Conservation (phyloP, 495 filamentous ascomycete genomes). For the Durotheca rogersii region DNA sequence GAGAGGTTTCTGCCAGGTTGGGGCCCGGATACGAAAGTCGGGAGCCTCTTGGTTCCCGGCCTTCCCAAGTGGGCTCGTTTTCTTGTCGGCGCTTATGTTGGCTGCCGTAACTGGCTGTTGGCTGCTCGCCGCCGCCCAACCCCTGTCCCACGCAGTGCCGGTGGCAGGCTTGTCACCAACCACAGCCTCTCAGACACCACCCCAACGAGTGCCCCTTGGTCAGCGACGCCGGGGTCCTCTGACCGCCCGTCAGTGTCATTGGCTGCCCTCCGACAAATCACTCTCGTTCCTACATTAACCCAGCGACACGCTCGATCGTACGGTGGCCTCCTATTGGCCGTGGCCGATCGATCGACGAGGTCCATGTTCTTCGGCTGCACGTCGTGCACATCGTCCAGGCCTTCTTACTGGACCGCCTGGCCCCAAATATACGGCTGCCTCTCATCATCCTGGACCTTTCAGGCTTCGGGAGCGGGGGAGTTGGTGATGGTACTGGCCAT, state of each 20-base stretch:
- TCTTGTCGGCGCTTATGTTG: slow-evolving; percentile 21
- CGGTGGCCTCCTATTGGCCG: slow-evolving; percentile 28
- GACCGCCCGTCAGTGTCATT: slow-evolving; percentile 22
- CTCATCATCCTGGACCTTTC: slow-evolving; percentile 19
- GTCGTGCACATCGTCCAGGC: slow-evolving; percentile 34
- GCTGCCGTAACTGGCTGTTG: slow-evolving; percentile 16
- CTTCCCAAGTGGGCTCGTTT: slow-evolving; percentile 16
- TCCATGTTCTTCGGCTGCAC: slow-evolving; percentile 23
- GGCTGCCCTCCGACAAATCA: slow-evolving; percentile 26
- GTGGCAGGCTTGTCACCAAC: slow-evolving; percentile 16
- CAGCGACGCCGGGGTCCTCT: slow-evolving; percentile 8
- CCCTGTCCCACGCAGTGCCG: slow-evolving; percentile 26
- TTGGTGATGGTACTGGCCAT: slow-evolving; percentile 24
- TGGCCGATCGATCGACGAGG: slow-evolving; percentile 21
- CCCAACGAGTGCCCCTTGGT: slow-evolving; percentile 7
- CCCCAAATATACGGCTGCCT: slow-evolving; percentile 32
- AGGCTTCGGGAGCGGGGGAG: slow-evolving; percentile 26
- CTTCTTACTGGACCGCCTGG: slow-evolving; percentile 31
- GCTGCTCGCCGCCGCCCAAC: slow-evolving; percentile 7
- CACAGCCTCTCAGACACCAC: slow-evolving; percentile 9
- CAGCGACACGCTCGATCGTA: slow-evolving; percentile 29
- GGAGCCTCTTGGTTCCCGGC: slow-evolving; percentile 1
- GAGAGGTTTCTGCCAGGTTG: background rate
- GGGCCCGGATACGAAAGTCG: background rate
- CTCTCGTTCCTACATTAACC: slow-evolving; percentile 14